Conservation (phyloP, 805 yeast species). For the Candida krabiensis region DNA sequence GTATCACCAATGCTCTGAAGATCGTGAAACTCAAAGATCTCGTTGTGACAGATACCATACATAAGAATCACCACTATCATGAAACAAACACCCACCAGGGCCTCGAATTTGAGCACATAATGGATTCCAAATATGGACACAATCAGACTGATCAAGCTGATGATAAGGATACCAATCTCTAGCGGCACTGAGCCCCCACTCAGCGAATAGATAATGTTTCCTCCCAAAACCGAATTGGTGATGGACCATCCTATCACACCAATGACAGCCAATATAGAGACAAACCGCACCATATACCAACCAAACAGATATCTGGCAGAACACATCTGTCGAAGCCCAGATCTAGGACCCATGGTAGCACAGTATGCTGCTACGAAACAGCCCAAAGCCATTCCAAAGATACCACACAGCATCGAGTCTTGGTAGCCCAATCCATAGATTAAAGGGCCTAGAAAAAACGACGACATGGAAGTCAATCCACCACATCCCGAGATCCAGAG, state of each 20-base stretch:
- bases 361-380: conserved; percentile 80
- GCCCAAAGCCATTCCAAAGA: conserved; percentile 65
- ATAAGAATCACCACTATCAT: conserved; percentile 63
- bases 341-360: conserved; percentile 84
- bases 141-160: conserved; percentile 59
- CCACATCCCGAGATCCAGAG: conserved; percentile 87
- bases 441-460: conserved; percentile 74
- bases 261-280: conserved; percentile 66
- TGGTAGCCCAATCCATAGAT: conserved; percentile 67
- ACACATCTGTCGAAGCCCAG: conserved; percentile 89
- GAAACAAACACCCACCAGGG: conserved; percentile 67
- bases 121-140: conserved; percentile 80
- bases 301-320: conserved; percentile 80
- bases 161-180: conserved; percentile 72
- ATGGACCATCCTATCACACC: conserved; percentile 94
- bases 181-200: conserved; percentile 67
- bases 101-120: conserved; percentile 66
- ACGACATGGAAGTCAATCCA: conserved; percentile 86
- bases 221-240: conserved; percentile 86
- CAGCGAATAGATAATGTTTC: conserved; percentile 70
- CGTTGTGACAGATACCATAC: conserved; percentile 57
- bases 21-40: conserved; percentile 36
- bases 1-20: conserved; percentile 37
- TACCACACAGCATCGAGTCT: conserved; percentile 61
- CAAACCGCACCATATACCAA: conserved; percentile 78